A percentile compares a stretch with the other conserved stretches of the same genome.
Conservation (phyloP, 768 basidiomycete genomes). For the Boletus insuetus region DNA sequence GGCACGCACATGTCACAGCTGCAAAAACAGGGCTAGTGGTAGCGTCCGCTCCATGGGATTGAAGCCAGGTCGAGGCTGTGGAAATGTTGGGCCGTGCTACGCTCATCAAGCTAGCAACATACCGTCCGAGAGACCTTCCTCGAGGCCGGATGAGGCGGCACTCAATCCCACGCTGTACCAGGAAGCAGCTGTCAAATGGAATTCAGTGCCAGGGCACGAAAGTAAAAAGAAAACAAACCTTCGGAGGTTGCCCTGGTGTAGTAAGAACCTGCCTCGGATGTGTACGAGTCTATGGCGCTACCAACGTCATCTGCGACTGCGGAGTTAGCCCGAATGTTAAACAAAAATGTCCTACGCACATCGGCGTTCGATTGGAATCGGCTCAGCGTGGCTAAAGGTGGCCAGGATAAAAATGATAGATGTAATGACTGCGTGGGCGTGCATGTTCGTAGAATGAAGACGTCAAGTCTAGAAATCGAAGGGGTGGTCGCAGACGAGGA, state of each 20-base stretch:
- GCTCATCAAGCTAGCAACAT: neutral
- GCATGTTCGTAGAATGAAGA: slow-evolving; percentile 3
- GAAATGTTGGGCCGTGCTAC: neutral
- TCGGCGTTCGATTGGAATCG: slow-evolving; percentile 40
- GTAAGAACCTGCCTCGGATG: slow-evolving; percentile 36
- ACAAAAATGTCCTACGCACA: slow-evolving; percentile 29
- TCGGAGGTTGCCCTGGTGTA: slow-evolving; percentile 27
- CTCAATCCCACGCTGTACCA: slow-evolving; percentile 15
- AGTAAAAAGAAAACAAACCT: slow-evolving; percentile 7
- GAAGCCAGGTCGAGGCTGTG: slow-evolving; percentile 19
- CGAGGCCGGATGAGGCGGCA: slow-evolving; percentile 10
- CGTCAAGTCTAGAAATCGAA: neutral
- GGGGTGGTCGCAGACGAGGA: slow-evolving; percentile 6
- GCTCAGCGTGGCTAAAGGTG: slow-evolving; percentile 36
- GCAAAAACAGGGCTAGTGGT: slow-evolving; percentile 11
- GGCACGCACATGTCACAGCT: slow-evolving; percentile 26
- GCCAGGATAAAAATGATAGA: slow-evolving; percentile 37
- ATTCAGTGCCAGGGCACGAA: neutral
- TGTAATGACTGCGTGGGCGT: slow-evolving; percentile 34
- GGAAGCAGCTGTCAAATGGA: slow-evolving; percentile 12
- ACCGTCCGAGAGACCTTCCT: slow-evolving; percentile 22
- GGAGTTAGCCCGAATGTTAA: slow-evolving; percentile 4
- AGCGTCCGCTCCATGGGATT: neutral
- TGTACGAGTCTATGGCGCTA: slow-evolving; percentile 38
- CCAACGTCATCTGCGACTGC: slow-evolving; percentile 28